Evolutionary conservation across 2,329 filamentous ascomycete genomes (phyloP), one percentile per base, ranked within the genome.

Genomic region (Camillea tinctor): DNA sequence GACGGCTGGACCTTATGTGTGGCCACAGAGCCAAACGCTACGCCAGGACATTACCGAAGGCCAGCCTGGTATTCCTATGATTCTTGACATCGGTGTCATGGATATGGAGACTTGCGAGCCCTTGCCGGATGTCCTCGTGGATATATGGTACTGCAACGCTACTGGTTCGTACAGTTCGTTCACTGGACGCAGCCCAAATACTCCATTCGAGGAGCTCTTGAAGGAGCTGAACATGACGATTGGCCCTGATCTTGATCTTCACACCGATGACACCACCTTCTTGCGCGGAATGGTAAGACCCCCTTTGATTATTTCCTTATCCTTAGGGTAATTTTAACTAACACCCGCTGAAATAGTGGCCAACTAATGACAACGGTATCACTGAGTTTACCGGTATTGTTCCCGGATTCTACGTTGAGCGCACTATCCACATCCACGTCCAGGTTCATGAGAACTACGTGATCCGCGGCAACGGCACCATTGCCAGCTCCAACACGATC

Each of bases 131-230:
- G 63, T 75, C 17, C 71, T 68, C 54, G 56, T 76, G 24, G 71
- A 76, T 56, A 65, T 70, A 26, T 76, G 74, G 74, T 67, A 74
- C 40, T 70, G 69, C 60, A 76, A 76, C 55, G 64, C 73, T 15
- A 72, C 70, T 1, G 69, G 71, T 2, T 66, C 61, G 4, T 72
- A 72, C 66, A 69, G 68, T 11, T 68, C 65, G 22, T 73, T 73
- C 60, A 69, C 67, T 22, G 64, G 66, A 1, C 59, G 72, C 2
- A 68, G 66, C 15, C 73, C 73, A 0, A 71, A 75, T 36, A 75
- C 68, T 1, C 54, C 57, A 0, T 75, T 73, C 48, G 55, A 53
- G 4, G 59, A 67, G 21, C 67, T 77, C 7, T 66, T 75, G 8
- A 54, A 65, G 0, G 53, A 72, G 26, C 57, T 74, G 21, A 72